Conservation (phyloP, 2,329 filamentous ascomycete genomes). For the Nannizziopsis barbatae region DNA sequence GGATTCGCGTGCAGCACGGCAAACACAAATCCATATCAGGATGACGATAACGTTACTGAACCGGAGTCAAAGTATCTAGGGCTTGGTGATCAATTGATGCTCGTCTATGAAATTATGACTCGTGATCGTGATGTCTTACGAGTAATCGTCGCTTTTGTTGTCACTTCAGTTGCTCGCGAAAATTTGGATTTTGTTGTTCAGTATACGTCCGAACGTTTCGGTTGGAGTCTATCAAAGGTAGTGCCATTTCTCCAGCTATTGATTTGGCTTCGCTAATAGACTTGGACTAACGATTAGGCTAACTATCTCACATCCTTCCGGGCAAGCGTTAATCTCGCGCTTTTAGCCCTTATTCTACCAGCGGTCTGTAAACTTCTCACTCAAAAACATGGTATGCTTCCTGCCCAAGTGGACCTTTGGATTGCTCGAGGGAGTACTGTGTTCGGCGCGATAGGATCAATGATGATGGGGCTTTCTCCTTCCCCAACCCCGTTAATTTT, state of each 20-base stretch:
- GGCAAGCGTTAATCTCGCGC: not conserved
- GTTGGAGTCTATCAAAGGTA: constrained; percentile 6
- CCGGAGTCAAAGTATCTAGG: not conserved
- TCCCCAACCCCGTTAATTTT: not conserved
- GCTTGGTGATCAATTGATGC: not conserved
- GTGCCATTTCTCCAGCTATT: not conserved
- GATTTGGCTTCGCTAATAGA: not conserved
- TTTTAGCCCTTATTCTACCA: not conserved
- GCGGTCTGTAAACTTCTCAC: not conserved
- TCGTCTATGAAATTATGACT: not conserved
- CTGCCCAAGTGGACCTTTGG: constrained; percentile 4
- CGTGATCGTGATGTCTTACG: not conserved
- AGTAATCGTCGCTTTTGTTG: not conserved
- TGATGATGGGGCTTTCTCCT: constrained; percentile 5
- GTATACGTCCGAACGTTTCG: constrained; percentile 7
- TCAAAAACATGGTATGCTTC: not conserved
- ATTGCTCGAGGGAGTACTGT: constrained; percentile 7
- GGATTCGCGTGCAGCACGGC: not conserved
- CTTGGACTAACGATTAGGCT: not conserved
- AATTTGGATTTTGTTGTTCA: constrained; percentile 5
- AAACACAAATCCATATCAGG: not conserved
- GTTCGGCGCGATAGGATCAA: constrained; percentile 1
- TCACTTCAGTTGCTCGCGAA: not conserved
- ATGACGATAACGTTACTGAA: not conserved
- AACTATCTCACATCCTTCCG: constrained; percentile 6